Base-by-base conservation (phyloP, 2,329 filamentous ascomycete species). In the Cordyceps tenuipes region DNA sequence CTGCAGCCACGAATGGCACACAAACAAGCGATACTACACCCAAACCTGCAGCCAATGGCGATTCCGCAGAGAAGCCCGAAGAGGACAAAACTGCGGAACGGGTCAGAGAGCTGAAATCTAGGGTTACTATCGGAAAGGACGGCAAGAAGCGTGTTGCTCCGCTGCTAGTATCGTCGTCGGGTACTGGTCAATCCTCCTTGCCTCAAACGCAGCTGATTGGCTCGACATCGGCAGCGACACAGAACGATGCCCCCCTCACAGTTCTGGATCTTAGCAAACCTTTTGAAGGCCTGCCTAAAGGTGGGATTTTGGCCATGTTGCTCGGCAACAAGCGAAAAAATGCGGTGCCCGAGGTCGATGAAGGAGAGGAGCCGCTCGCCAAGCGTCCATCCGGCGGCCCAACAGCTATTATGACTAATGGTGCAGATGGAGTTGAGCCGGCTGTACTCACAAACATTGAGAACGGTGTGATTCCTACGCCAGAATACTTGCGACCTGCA, bases 81-180 rank as follows among this genome's bases (percentile, higher is more conserved):
- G 77, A 77, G 1, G 79, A 83, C 64, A 60, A 84, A 69, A 70
- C 76, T 4, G 80, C 77, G 1, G 77, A 82, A 62, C 75, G 81
- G 62, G 79, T 84, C 68, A 79, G 76, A 63, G 78, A 78, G 67
- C 75, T 97, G 64, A 97, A 97, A 73, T 90, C 93, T 63, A 84
- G 94, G 57, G 92, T 97, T 3, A 97, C 93, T 0, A 87, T 97
- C 62, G 96, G 91, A 0, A 97, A 97, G 71, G 93, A 99, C 65
- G 94, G 94, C 34, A 97, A 94, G 76, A 99, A 99, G 76, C 84
- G 94, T 59, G 93, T 99, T 59, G 90, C 91, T 4, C 94, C 94
- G 1, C 79, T 99, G 64, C 80, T 99, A 13, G 90, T 99, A 7
- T 96, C 93, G 0, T 91, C 91, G 0, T 93, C 92, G 9, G 91